phyloP scores from a whole-genome alignment of 805 yeast genomes.

The Jamesozyma lodderae region DNA sequence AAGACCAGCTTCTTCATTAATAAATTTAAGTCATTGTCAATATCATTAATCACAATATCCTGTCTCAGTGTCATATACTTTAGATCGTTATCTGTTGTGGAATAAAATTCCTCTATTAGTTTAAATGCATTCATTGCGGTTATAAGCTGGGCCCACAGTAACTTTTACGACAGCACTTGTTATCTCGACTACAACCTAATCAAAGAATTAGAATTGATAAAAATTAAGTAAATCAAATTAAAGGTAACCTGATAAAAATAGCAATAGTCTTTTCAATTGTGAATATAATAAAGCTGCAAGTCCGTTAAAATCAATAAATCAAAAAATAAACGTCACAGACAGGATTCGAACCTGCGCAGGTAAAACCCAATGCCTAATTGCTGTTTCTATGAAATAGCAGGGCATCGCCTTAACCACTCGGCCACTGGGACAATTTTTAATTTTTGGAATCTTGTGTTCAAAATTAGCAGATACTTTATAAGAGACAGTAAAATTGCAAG shows the following conservation, averaged over 20 bases:
- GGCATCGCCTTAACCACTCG: constrained; percentile 94
- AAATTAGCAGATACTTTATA: too few species aligned
- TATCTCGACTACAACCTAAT: too few species aligned
- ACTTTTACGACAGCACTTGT: too few species aligned
- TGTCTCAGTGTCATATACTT: constrained; percentile 67
- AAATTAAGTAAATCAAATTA: too few species aligned
- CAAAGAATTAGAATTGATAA: too few species aligned
- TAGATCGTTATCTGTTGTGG: constrained; percentile 21
- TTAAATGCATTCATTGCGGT: constrained; percentile 6
- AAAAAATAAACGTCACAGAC: constrained; percentile 82
- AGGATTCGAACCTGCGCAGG: constrained; percentile 99
- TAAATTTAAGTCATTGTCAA: constrained; percentile 55
- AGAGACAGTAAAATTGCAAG: too few species aligned
- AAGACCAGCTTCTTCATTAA: constrained; percentile 42
- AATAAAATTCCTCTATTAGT: constrained; percentile 12
- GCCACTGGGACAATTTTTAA: constrained; percentile 53
- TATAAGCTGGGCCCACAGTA: too few species aligned
- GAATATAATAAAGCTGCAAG: too few species aligned
- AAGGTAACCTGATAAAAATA: too few species aligned
- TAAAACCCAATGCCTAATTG: constrained; percentile 77
- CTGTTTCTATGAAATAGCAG: constrained; percentile 50
- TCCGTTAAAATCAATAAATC: neutral
- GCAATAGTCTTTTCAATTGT: too few species aligned
- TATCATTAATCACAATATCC: constrained; percentile 68
- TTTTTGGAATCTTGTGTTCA: neutral